Evolutionary conservation across 2,329 filamentous ascomycete species (phyloP), one percentile per base, ranked within the genome.

Genomic region (Hysterium pulicare): DNA sequence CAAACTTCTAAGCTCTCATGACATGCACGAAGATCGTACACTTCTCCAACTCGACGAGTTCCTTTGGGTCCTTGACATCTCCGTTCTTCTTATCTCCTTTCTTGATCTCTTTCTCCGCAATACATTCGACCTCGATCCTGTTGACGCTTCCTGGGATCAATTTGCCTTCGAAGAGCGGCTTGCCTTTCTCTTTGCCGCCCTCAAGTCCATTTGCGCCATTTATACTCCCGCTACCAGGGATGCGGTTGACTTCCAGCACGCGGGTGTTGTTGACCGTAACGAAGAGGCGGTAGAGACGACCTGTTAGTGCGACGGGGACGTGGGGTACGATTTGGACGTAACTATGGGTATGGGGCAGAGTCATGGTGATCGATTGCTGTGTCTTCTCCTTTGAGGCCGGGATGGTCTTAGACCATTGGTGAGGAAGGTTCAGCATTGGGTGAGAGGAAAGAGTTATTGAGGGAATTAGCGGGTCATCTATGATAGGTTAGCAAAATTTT

Each of bases 1-100:
- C n/a, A 16, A 21, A 34, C 32, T 8, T 15, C 32, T 51, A 51
- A 28, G 51, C 44, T 38, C 59, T 77, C 63, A 81, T 67, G 54
- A 94, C 68, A 65, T 93, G 85, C 47, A 85, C 78, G 67, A 86
- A 86, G 21, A 93, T 74, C 1, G 82, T 88, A 44, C 90, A 76
- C 54, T 84, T 85, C 70, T 96, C 90, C 48, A 90, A 72, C 61
- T 93, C 88, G 26, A 84, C 78, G 48, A 83, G 79, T 8, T 81
- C 66, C 42, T 58, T 64, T 10, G 46, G 45, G 34, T 50, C 45
- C 15, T 50, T 59, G 5, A 28, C 24, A 10, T 4, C 45, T 46
- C 20, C 58, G 54, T 35, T 61, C 56, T 7, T 46, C 24, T 33
- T 52, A 45, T 32, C 47, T 40, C 22, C 24, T 9, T 37, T 34